Evolutionary conservation across 169 alveolate genomes (phyloP).

Genomic region (Plasmodium ovale): DNA sequence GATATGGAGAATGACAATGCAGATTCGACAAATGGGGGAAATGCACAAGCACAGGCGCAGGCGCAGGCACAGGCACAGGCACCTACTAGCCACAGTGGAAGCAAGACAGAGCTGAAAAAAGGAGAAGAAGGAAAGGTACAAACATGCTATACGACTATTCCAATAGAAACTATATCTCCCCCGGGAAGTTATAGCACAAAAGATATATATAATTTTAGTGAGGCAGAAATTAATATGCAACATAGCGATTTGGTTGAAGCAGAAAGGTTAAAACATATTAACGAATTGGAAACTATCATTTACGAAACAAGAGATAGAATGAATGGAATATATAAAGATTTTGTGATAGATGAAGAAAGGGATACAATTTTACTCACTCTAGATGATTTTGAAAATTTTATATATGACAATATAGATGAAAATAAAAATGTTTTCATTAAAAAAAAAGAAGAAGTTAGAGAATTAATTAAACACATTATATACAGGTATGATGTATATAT

Average conservation of each 20-base stretch:
- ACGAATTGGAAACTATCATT: constrained; percentile 84
- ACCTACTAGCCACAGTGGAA: constrained; percentile 3
- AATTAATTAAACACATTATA: constrained; percentile 75
- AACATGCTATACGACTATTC: constrained; percentile 75
- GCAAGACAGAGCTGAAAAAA: constrained; percentile 65
- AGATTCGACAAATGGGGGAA: constrained; percentile 3
- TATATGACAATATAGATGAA: constrained; percentile 83
- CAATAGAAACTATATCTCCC: constrained; percentile 72
- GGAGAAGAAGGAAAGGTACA: constrained; percentile 79
- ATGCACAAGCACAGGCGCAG: constrained; percentile 30
- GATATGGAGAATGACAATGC: constrained; percentile 9
- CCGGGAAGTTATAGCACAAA: constrained; percentile 69
- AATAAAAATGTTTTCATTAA: constrained; percentile 77
- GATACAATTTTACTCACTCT: constrained; percentile 68
- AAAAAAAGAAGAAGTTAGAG: constrained; percentile 67
- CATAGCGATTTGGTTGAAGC: constrained; percentile 79
- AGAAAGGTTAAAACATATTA: constrained; percentile 79
- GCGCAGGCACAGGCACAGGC: constrained; percentile 16
- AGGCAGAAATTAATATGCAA: constrained; percentile 78
- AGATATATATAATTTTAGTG: constrained; percentile 75
- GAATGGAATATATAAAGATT: constrained; percentile 81
- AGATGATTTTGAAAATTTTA: constrained; percentile 81
- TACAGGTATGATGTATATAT: constrained; percentile 69
- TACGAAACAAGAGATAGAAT: constrained; percentile 80
- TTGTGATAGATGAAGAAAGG: constrained; percentile 78